Evolutionary conservation across 306 rosid genomes (phyloP), one percentile per base, ranked within the genome.

Genomic region (Cotoneaster glaucophyllus): DNA sequence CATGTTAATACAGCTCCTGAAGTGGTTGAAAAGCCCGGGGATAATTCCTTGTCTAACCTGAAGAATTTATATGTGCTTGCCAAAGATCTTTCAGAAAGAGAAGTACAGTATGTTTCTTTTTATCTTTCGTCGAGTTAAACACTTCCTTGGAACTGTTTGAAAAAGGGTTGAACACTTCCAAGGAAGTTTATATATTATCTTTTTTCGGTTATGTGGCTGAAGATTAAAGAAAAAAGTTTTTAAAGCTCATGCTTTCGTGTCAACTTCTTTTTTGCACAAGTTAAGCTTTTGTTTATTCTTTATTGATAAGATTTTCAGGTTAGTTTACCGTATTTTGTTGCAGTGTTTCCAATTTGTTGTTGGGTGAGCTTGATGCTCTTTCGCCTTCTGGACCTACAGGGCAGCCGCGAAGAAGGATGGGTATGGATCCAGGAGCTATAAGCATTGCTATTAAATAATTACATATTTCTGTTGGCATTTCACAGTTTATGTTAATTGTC

Each of bases 21-120:
- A 83, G 74, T 92, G 83, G 99, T 95, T 81, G 99, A 95, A 87
- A 95, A 92, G 88, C 91, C 97, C 53, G 99, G 99, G 62, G 97
- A 95, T 83, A 89, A 4, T 88, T 90, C 99, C 1, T 89, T 95
- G 74, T 45, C 85, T 7, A 92, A 53, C 82, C 84, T 95, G 71
- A 95, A 82, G 85, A 0, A 18, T 25, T 79, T 95, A 75, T 95
- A 95, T 81, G 79, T 88, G 73, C 90, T 81, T 76, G 99, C 99
- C 37, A 95, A 87, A 86, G 96, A 92, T 0, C 93, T 90, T 73
- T 95, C 99, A 1, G 97, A 92, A 64, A 80, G 1, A 34, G 99
- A 95, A 92, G 91, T 88, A 45, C 80, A 2, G 99, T 89, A 80
- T 12, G 82, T 68, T 76, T 64, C 48, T 62, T 79, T 87, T 61